A percentile compares a stretch with the other conserved stretches of the same genome.
Evolutionary conservation across 306 rosid species (phyloP).

Genomic region (Cucurbita argyrosperma): DNA sequence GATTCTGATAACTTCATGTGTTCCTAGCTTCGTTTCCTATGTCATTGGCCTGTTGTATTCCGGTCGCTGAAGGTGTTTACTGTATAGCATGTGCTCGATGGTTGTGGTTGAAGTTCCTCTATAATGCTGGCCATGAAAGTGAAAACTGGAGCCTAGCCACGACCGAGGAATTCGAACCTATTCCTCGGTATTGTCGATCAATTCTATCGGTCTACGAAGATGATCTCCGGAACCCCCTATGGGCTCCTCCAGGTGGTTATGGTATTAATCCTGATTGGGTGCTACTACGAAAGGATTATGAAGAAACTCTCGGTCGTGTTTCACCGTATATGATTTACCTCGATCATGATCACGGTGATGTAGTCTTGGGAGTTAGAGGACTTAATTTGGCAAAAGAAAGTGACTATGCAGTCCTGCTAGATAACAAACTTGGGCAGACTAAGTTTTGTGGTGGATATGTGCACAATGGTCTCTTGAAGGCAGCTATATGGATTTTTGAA

Average conservation of each 20-base stretch:
- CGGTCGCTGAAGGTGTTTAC: constrained; percentile 79
- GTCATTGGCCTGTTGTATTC: constrained; percentile 75
- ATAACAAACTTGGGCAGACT: constrained; percentile 76
- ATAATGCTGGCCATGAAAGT: constrained; percentile 83
- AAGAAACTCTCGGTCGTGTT: constrained; percentile 45
- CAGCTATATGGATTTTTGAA: constrained; percentile 64
- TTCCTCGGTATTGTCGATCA: constrained; percentile 67
- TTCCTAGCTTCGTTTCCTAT: constrained; percentile 23
- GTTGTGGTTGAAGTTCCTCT: constrained; percentile 78
- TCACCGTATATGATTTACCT: constrained; percentile 77
- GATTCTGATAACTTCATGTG: neutral
- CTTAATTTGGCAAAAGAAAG: constrained; percentile 77
- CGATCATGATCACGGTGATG: constrained; percentile 74
- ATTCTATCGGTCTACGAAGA: constrained; percentile 66
- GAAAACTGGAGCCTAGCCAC: constrained; percentile 80
- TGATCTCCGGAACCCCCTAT: constrained; percentile 58
- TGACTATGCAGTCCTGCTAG: constrained; percentile 74
- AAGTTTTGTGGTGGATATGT: constrained; percentile 84
- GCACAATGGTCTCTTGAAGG: constrained; percentile 79
- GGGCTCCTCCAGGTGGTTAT: constrained; percentile 90
- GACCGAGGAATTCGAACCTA: constrained; percentile 74
- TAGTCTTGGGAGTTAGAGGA: constrained; percentile 63
- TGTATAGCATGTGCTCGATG: constrained; percentile 86
- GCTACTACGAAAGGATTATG: constrained; percentile 47
- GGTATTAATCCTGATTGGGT: constrained; percentile 74